Base-by-base conservation (phyloP, 257 asterid species). In the Avicennia marina region DNA sequence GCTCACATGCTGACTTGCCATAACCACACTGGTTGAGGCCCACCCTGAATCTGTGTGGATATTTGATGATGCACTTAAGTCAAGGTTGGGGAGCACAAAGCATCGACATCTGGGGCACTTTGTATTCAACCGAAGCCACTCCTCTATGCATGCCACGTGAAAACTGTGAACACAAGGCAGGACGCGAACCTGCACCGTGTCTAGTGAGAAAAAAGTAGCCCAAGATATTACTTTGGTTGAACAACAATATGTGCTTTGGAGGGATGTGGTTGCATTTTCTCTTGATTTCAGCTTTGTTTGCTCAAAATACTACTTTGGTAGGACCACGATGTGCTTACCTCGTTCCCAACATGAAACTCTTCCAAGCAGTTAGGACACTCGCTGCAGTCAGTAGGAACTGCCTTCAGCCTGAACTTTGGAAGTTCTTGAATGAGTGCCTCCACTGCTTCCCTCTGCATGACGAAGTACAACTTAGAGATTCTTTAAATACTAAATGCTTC, bases 131-230 rank as follows among this genome's bases (percentile, higher is more conserved):
- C 96, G 76, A 26, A 91, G 98, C 96, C 98, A 91, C 74, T 88
- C 94, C 18, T 91, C 98, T 7, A 91, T 91, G 77, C 98, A 91
- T 70, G 81, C 98, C 57, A 85, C 95, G 4, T 91, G 98, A 64
- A 91, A 91, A 58, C 88, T 91, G 81, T 88, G 98, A 9, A 96
- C 96, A 73, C 98, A 91, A 4, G 96, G 98, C 45, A 91, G 93
- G 24, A 95, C 98, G 0, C 98, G 81, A 31, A 90, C 98, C 96
- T 90, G 85, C 11, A 11, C 34, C 7, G 8, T 29, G 34, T 29
- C 34, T 29, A 29, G 34, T 0, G 34, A 29, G 34, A 4, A 29
- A 4, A 29, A 29, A n/a, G n/a, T n/a, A n/a, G n/a, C n/a, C n/a
- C n/a, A n/a, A n/a, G n/a, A n/a, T n/a, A n/a, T n/a, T n/a, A n/a